Evolutionary conservation across 257 asterid genomes (phyloP).

Genomic region (Jacaranda mimosifolia): DNA sequence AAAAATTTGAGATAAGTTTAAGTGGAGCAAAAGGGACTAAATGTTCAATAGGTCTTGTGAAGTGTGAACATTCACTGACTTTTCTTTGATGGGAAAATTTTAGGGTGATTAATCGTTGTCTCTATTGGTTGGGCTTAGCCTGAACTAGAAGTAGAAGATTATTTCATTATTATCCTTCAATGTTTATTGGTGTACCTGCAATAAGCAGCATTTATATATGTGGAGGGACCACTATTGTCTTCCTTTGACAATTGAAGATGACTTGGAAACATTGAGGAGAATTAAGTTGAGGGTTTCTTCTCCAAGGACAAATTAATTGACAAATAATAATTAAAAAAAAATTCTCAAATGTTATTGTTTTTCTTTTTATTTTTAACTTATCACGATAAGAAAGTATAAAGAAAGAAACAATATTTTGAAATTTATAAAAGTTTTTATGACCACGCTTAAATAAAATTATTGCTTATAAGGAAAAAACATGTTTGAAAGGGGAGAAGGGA

Average conservation of each 20-base stretch:
- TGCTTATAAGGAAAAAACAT: too few relatives aligned
- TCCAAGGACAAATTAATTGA: not conserved
- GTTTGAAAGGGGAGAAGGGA: too few relatives aligned
- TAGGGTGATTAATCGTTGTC: constrained; percentile 25
- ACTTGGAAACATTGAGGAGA: constrained; percentile 22
- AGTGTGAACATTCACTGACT: constrained; percentile 22
- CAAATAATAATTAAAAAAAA: not conserved
- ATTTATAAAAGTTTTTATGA: too few relatives aligned
- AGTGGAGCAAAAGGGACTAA: constrained; percentile 12
- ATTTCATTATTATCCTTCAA: not conserved
- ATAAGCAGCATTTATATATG: constrained; percentile 16
- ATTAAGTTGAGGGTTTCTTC: not conserved
- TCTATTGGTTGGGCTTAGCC: constrained; percentile 24
- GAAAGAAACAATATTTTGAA: too few relatives aligned
- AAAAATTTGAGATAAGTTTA: constrained; percentile 6
- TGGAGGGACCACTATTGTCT: constrained; percentile 37
- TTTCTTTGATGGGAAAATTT: constrained; percentile 19
- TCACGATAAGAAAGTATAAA: too few relatives aligned
- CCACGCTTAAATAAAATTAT: too few relatives aligned
- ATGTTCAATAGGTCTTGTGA: not conserved
- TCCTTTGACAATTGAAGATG: constrained; percentile 26
- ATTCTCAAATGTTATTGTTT: not conserved
- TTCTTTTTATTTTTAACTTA: not conserved
- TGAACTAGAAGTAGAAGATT: constrained; percentile 26
- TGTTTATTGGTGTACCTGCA: constrained; percentile 29